Conservation (phyloP, 2,329 filamentous ascomycete species). For the Exophiala lecanii-corni region DNA sequence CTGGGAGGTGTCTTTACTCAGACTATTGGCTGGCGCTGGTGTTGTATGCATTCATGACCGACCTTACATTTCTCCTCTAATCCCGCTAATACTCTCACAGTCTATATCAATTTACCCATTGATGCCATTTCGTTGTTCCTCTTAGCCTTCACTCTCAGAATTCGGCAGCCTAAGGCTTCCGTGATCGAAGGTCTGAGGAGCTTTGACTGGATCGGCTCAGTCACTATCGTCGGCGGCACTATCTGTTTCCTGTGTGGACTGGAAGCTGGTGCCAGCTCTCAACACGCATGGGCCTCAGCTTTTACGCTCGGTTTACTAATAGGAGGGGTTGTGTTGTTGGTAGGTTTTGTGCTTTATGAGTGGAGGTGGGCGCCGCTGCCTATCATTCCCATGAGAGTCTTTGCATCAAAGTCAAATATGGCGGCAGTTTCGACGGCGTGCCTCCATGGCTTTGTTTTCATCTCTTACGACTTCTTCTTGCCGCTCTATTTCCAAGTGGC, state of each 20-base stretch:
- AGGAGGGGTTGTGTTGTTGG: background rate
- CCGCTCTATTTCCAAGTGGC: conserved; percentile 79
- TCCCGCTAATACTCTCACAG: conserved; percentile 54
- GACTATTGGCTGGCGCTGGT: conserved; percentile 23
- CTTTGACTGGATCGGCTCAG: background rate
- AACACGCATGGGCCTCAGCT: background rate
- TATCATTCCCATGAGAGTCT: conserved; percentile 6
- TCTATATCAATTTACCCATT: background rate
- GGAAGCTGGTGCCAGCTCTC: background rate
- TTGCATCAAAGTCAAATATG: conserved; percentile 5
- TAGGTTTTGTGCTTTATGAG: background rate
- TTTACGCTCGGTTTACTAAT: background rate
- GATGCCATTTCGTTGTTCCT: background rate
- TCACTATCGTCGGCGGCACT: background rate
- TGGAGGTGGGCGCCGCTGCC: conserved; percentile 2
- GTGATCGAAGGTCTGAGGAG: background rate
- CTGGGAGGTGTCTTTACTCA: conserved; percentile 40
- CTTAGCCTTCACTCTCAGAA: background rate
- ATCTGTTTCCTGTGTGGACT: background rate
- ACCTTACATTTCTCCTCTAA: conserved; percentile 66
- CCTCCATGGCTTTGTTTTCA: conserved; percentile 33
- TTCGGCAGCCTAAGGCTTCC: background rate
- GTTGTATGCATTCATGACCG: conserved; percentile 41
- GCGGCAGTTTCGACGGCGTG: conserved; percentile 44
- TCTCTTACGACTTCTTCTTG: conserved; percentile 55